Conservation (phyloP, 106 monocot genomes). For the Phalaenopsis aphrodite region DNA sequence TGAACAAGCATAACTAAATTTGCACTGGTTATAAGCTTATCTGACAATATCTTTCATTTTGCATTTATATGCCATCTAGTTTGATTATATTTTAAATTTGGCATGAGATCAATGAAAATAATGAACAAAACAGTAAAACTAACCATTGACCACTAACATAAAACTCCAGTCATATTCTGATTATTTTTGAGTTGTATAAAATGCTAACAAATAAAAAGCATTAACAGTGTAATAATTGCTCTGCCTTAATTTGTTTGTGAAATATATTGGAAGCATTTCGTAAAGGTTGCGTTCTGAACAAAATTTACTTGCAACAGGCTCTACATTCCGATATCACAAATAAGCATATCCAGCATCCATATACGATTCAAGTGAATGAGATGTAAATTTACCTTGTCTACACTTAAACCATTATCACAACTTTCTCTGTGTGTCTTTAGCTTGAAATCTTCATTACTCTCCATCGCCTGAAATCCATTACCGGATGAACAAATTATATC, state of each 20-base stretch:
- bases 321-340: background rate
- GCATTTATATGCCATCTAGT: background rate
- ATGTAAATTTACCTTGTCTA: conserved; percentile 54
- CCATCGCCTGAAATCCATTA: conserved; percentile 48
- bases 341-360: background rate
- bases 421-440: conserved; percentile 44
- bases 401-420: conserved; percentile 28
- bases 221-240: background rate
- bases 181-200: background rate
- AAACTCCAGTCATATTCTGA: background rate
- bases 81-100: background rate
- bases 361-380: background rate
- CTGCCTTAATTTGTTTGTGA: background rate
- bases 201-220: background rate
- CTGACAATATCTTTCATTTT: background rate
- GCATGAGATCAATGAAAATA: background rate
- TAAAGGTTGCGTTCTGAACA: background rate
- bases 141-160: background rate
- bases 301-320: background rate
- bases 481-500: background rate
- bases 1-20: background rate
- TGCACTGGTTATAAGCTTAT: background rate
- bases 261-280: background rate
- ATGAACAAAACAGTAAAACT: conserved; percentile 2
- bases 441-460: conserved; percentile 65